Conservation (phyloP, 305 asterid species). For the Lippia alba region DNA sequence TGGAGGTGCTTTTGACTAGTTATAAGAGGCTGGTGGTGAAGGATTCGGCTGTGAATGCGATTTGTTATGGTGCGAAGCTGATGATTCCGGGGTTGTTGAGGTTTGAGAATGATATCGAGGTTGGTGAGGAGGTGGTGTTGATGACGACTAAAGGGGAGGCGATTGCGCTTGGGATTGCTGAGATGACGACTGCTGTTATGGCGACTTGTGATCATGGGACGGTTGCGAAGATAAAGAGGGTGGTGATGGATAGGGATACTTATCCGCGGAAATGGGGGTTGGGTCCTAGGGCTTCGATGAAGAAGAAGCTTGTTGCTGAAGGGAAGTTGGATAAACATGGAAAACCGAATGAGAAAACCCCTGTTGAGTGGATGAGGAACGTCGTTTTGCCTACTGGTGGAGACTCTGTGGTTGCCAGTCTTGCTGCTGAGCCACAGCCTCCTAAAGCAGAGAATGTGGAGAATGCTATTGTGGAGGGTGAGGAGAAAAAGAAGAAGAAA, state of each 20-base stretch:
- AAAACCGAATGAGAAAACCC: conserved; percentile 27
- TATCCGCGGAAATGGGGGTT: conserved; percentile 84
- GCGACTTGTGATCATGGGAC: conserved; percentile 80
- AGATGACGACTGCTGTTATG: conserved; percentile 80
- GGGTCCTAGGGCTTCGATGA: conserved; percentile 79
- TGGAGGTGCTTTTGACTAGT: conserved; percentile 72
- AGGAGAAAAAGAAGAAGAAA: conserved; percentile 58
- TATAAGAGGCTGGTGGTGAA: conserved; percentile 78
- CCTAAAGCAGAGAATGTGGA: conserved; percentile 36
- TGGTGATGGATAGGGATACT: conserved; percentile 81
- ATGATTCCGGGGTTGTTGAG: conserved; percentile 82
- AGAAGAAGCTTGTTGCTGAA: conserved; percentile 68
- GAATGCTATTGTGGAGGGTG: conserved; percentile 42
- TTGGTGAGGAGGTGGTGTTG: conserved; percentile 71
- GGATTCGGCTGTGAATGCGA: conserved; percentile 80
- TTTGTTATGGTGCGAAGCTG: conserved; percentile 78
- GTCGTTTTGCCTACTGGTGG: conserved; percentile 58
- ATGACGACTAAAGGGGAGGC: conserved; percentile 86
- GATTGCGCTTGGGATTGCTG: conserved; percentile 68
- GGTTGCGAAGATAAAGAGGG: conserved; percentile 79
- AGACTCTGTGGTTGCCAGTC: conserved; percentile 62
- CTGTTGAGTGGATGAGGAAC: too few relatives aligned
- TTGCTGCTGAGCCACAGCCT: conserved; percentile 45
- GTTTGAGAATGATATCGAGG: conserved; percentile 77
- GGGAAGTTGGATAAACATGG: conserved; percentile 52